A percentile compares a stretch with the other conserved stretches of the same genome.
These are phyloP conservation scores for Sporothrix pallida DNA, from an alignment of 2,329 filamentous ascomycete genomes.

Conservation along the genomic window DNA sequence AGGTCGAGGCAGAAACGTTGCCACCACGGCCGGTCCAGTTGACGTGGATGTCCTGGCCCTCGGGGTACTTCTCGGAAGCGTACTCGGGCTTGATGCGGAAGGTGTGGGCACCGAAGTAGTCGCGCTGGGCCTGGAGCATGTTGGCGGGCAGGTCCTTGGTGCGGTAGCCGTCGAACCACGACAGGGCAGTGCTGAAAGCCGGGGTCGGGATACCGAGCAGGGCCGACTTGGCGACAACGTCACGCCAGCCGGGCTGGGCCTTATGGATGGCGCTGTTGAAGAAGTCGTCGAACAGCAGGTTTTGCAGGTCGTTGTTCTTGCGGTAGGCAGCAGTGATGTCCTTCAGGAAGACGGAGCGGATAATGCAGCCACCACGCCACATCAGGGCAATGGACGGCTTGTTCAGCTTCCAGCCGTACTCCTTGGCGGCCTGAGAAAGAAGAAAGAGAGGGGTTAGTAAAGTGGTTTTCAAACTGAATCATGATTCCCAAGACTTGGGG, in stretches of 20 bases:
- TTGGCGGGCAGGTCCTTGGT: constrained; percentile 97
- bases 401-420: constrained; percentile 99
- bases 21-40: constrained; percentile 99
- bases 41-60: constrained; percentile 90
- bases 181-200: constrained; percentile 94
- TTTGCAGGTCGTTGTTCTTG: constrained; percentile 91
- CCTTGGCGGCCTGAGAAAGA: constrained; percentile 70
- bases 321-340: constrained; percentile 98
- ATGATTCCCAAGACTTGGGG: no score
- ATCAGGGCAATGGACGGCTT: constrained; percentile 99
- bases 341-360: constrained; percentile 99
- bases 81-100: constrained; percentile 85
- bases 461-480: no score
- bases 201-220: constrained; percentile 95
- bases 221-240: constrained; percentile 88
- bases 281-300: constrained; percentile 98
- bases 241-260: constrained; percentile 90
- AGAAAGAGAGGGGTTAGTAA: not conserved
- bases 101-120: constrained; percentile 97
- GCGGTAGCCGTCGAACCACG: constrained; percentile 99
- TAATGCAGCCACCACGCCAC: constrained; percentile 99
- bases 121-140: constrained; percentile 96
- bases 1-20: constrained; percentile 95
- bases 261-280: constrained; percentile 99
- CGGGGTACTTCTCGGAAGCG: constrained; percentile 79